These are phyloP conservation scores for Juglanconis oblonga DNA, from an alignment of 2,329 filamentous ascomycete species.

Conservation along the genomic window DNA sequence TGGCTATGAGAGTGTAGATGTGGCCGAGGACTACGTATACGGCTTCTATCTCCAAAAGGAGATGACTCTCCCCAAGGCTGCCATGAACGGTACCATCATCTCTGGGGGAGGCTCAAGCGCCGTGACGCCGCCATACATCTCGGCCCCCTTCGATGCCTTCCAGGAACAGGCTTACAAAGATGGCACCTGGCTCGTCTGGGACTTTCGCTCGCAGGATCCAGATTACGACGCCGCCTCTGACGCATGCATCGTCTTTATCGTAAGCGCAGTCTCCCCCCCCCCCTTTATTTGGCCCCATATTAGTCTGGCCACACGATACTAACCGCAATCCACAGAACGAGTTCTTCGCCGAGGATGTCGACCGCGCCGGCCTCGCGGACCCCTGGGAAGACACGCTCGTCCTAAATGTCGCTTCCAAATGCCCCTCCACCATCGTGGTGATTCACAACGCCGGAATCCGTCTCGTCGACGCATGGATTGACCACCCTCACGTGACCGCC, in stretches of 20 bases:
- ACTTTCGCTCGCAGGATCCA: too few species aligned
- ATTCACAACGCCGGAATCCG: slow-evolving; percentile 85
- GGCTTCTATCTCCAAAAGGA: slow-evolving; percentile 38
- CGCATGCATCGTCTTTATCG: slow-evolving; percentile 60
- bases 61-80: slow-evolving; percentile 65
- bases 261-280: slow-evolving; percentile 63
- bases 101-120: slow-evolving; percentile 81
- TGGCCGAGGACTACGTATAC: slow-evolving; percentile 69
- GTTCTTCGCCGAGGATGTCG: slow-evolving; percentile 82
- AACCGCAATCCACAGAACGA: slow-evolving; percentile 51
- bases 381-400: slow-evolving; percentile 76
- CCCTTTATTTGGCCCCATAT: slow-evolving; percentile 71
- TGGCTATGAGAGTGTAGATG: slow-evolving; percentile 61
- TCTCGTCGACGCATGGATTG: slow-evolving; percentile 69
- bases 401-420: slow-evolving; percentile 71
- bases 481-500: slow-evolving; percentile 76
- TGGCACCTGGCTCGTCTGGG: slow-evolving; percentile 34
- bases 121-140: slow-evolving; percentile 70
- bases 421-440: slow-evolving; percentile 87
- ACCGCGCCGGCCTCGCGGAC: slow-evolving; percentile 94
- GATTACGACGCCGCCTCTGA: slow-evolving; percentile 63
- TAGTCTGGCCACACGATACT: not conserved
- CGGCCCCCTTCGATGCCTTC: slow-evolving; percentile 71
- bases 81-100: slow-evolving; percentile 54
- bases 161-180: slow-evolving; percentile 60